A percentile compares a stretch with the other conserved stretches of the same genome.
phyloP scores from a whole-genome alignment of 176 grass and related monocot genomes.

The Aegilops tauschii region DNA sequence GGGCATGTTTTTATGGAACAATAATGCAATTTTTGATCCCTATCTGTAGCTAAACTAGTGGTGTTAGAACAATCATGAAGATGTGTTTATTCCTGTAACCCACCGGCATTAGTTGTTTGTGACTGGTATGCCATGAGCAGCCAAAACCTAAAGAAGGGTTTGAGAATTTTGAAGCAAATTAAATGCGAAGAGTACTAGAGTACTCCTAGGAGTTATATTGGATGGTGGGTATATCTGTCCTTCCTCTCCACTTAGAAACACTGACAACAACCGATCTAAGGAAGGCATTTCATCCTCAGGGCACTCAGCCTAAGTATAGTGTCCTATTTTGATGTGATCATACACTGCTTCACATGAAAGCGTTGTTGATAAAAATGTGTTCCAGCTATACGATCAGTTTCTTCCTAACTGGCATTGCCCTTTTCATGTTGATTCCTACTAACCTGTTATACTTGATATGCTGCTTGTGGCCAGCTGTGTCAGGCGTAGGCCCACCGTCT shows the following conservation, averaged over 20 bases:
- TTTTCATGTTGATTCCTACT: slow-evolving; percentile 12
- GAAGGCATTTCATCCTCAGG: not conserved
- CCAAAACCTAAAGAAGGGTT: not conserved
- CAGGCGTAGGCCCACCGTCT: not conserved
- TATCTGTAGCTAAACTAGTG: not conserved
- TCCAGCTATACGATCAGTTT: not conserved
- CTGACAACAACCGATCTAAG: not conserved
- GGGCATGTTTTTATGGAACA: not conserved
- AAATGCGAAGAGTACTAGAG: not conserved
- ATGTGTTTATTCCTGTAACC: not conserved
- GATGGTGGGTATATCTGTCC: not conserved
- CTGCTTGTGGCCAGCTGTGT: not conserved
- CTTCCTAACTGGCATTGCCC: not conserved
- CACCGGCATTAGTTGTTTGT: not conserved
- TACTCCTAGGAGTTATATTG: not conserved
- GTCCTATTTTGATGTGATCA: not conserved
- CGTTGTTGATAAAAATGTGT: not conserved
- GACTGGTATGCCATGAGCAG: not conserved
- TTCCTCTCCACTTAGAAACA: slow-evolving; percentile 6
- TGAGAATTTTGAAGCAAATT: not conserved
- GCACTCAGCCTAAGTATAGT: not conserved
- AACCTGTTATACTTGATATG: not conserved
- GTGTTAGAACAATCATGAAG: not conserved
- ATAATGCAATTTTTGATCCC: not conserved
- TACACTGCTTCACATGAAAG: not conserved